Evolutionary conservation across 2,329 filamentous ascomycete genomes (phyloP), one percentile per base, ranked within the genome.

Genomic region (Hypoxylon rubiginosum): DNA sequence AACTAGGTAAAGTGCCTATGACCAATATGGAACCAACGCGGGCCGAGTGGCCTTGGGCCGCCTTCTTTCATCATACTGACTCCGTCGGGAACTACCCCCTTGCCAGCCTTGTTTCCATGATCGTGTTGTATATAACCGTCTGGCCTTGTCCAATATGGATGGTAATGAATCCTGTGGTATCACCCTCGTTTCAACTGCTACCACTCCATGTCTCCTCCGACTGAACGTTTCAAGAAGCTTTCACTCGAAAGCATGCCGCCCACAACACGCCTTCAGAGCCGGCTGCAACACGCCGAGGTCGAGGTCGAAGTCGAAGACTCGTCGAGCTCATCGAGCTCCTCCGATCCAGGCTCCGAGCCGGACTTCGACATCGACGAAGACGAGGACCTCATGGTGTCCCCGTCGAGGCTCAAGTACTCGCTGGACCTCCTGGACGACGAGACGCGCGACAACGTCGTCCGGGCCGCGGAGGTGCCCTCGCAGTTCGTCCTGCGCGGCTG

Each of bases 401-500:
- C 78, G 1, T 73, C 74, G n/a, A 77, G 76, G n/a, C 72, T 73
- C n/a, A 74, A 73, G 57, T 80, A 80, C 63, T 75, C 75, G 19
- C 60, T 80, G 7, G 72, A 76, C 41, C 62, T 64, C 17, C 74
- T 80, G 11, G 75, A 77, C 66, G 68, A 71, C 2, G 74, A 76
- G 19, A 79, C 79, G 0, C 80, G 80, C 54, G 71, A 77, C 6
- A 71, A 76, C 2, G 79, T 86, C 8, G 78, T 82, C 15, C 81
- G 83, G 51, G 77, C 82, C 24, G 84, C 86, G 66, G 77, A 77
- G 32, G 81, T 85, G 10, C 81, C 84, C 0, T 83, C 85, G 2
- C 79, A 80, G 62, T 82, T 88, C 62, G 78, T 81, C 0, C 75
- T 88, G 6, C 82, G 86, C 68, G 81, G 81, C 58, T 88, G 85